Evolutionary conservation across 1,139 yeast genomes (phyloP).

Genomic region (Diutina catenulata): DNA sequence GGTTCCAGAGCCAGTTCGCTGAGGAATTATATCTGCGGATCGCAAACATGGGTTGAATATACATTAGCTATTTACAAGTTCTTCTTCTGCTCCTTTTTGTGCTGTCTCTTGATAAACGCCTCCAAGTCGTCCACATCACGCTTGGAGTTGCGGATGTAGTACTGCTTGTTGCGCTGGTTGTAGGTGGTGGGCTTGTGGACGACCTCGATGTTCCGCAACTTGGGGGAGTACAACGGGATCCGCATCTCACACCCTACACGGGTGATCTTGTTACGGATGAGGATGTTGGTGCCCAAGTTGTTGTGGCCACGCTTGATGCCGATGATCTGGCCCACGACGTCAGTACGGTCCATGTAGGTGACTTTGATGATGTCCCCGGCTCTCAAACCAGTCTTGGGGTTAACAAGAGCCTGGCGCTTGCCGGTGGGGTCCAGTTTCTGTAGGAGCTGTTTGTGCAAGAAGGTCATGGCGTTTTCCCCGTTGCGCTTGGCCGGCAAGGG

Average conservation of each 20-base stretch:
- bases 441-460: conserved; percentile 37
- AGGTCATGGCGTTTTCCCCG: conserved; percentile 38
- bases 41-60: background rate
- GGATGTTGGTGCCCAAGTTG: conserved; percentile 57
- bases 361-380: conserved; percentile 80
- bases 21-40: conserved; percentile 7
- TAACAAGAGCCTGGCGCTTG: conserved; percentile 53
- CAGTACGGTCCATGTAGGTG: conserved; percentile 56
- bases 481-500: conserved; percentile 40
- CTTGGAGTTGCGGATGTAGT: conserved; percentile 74
- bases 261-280: conserved; percentile 68
- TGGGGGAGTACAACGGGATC: conserved; percentile 70
- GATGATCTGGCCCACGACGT: conserved; percentile 65
- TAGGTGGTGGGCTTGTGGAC: conserved; percentile 61
- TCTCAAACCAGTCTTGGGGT: conserved; percentile 38
- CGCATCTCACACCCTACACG: conserved; percentile 75
- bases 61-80: background rate
- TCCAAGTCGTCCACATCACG: conserved; percentile 77
- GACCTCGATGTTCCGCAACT: conserved; percentile 60
- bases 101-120: conserved; percentile 22
- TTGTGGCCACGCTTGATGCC: conserved; percentile 54
- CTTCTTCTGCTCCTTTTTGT: conserved; percentile 9
- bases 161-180: conserved; percentile 69
- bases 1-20: conserved; percentile 9
- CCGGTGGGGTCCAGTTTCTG: conserved; percentile 63